A percentile compares a stretch with the other conserved stretches of the same genome.
phyloP scores from a whole-genome alignment of 2,329 filamentous ascomycete genomes.

The Calonectria montana region DNA sequence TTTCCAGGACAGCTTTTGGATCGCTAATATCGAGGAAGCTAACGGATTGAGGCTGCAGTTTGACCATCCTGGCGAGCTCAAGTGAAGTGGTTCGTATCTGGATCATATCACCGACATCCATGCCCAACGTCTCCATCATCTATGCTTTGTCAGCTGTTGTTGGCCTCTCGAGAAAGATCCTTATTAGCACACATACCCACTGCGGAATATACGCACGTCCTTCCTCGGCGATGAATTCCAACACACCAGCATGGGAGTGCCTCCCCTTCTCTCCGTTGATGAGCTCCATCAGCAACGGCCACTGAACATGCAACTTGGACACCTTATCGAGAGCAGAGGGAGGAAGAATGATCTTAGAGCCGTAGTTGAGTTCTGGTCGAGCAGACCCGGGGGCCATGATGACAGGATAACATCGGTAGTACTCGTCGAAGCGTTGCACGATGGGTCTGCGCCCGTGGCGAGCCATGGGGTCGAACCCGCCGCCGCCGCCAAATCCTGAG shows the following conservation, averaged over 20 bases:
- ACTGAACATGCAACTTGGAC: slow-evolving; percentile 94
- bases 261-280: slow-evolving; percentile 85
- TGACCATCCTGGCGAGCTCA: slow-evolving; percentile 90
- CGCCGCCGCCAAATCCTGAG: slow-evolving; percentile 55
- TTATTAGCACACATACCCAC: slow-evolving; percentile 72
- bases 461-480: slow-evolving; percentile 61
- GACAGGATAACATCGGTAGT: slow-evolving; percentile 96
- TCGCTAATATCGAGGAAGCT: slow-evolving; percentile 97
- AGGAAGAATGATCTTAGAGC: slow-evolving; percentile 98
- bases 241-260: slow-evolving; percentile 91
- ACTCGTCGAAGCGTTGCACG: slow-evolving; percentile 92
- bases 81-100: slow-evolving; percentile 96
- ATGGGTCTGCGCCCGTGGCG: slow-evolving; percentile 59
- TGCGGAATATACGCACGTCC: slow-evolving; percentile 95
- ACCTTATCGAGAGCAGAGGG: slow-evolving; percentile 97
- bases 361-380: slow-evolving; percentile 90
- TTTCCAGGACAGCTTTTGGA: slow-evolving; percentile 96
- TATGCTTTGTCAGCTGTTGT: slow-evolving; percentile 52
- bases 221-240: slow-evolving; percentile 98
- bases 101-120: slow-evolving; percentile 93
- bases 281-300: slow-evolving; percentile 96
- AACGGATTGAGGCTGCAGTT: slow-evolving; percentile 92
- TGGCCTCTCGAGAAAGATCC: neutral
- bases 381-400: slow-evolving; percentile 94
- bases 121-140: slow-evolving; percentile 92